Evolutionary conservation across 495 filamentous ascomycete species (phyloP).

Genomic region (Hypoxylon fragiforme): DNA sequence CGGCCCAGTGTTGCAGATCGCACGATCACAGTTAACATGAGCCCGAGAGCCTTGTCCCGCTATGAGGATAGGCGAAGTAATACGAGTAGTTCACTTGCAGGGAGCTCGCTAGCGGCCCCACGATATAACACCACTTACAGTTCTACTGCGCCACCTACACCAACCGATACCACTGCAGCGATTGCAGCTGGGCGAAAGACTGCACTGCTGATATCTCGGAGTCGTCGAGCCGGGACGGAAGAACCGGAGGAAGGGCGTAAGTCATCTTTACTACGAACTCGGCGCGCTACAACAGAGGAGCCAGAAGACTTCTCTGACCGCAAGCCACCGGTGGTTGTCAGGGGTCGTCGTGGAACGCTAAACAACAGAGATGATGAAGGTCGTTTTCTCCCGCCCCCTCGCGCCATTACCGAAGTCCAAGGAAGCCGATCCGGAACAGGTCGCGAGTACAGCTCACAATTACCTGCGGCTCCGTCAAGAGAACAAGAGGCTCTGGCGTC

Average conservation of each 20-base stretch:
- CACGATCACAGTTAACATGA: conserved; percentile 46
- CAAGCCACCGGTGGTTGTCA: conserved; percentile 43
- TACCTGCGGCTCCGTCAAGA: conserved; percentile 30
- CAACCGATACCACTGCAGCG: conserved; percentile 18
- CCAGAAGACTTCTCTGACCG: conserved; percentile 49
- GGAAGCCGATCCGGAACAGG: conserved; percentile 34
- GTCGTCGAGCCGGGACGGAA: conserved; percentile 49
- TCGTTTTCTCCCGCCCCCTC: conserved; percentile 56
- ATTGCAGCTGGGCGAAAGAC: conserved; percentile 44
- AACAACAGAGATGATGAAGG: conserved; percentile 52
- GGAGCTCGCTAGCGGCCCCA: conserved; percentile 45
- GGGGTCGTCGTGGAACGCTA: conserved; percentile 45
- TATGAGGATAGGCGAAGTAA: conserved; percentile 73
- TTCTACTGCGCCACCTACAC: conserved; percentile 35
- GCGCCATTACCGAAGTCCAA: conserved; percentile 61
- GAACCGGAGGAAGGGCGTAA: conserved; percentile 53
- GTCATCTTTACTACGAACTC: conserved; percentile 48
- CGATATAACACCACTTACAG: conserved; percentile 44
- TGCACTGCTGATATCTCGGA: conserved; percentile 48
- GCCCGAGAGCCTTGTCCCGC: conserved; percentile 66
- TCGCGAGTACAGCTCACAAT: conserved; percentile 41
- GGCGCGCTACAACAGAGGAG: conserved; percentile 53
- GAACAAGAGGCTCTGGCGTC: conserved; percentile 37
- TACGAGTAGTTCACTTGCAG: conserved; percentile 60
- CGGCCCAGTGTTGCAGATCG: conserved; percentile 44